Conservation (phyloP, 2,329 filamentous ascomycete species). For the Penicillium sp. region DNA sequence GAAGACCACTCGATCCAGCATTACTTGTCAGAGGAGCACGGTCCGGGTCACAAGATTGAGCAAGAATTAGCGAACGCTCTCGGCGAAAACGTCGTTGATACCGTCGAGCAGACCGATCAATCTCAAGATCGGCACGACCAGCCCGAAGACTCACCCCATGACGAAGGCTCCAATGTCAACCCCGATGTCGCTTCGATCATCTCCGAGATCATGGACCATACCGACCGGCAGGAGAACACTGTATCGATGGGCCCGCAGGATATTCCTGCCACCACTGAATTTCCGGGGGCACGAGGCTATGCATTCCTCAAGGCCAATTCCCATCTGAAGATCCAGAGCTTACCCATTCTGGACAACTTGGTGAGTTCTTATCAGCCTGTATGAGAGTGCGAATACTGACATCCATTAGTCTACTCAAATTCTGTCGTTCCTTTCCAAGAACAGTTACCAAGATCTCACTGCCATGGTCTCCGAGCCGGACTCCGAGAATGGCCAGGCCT, state of each 20-base stretch:
- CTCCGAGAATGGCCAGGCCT: conserved; percentile 60
- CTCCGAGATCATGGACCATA: conserved; percentile 44
- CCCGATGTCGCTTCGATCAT: conserved; percentile 41
- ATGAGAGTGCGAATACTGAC: neutral
- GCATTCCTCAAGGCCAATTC: conserved; percentile 45
- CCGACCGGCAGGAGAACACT: conserved; percentile 43
- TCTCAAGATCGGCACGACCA: conserved; percentile 23
- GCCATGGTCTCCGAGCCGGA: conserved; percentile 56
- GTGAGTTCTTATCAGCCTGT: conserved; percentile 38
- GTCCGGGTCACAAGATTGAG: conserved; percentile 35
- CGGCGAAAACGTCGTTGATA: conserved; percentile 28
- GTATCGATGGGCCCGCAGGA: conserved; percentile 37
- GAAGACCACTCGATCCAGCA: conserved; percentile 23
- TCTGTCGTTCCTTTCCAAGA: conserved; percentile 56
- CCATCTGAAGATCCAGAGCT: conserved; percentile 56
- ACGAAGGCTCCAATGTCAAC: conserved; percentile 28
- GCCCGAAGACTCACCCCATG: conserved; percentile 19
- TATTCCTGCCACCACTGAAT: conserved; percentile 27
- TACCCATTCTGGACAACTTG: conserved; percentile 61
- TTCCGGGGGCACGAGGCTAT: conserved; percentile 33
- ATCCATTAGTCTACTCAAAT: conserved; percentile 56
- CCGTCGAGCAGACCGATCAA: conserved; percentile 24
- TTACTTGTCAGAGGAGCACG: conserved; percentile 23
- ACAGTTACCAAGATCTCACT: conserved; percentile 56
- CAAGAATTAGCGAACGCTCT: conserved; percentile 39